Percentiles rank a stretch among this genome's conserved stretches.
Conservation (phyloP, 2,329 filamentous ascomycete species). For the Cercospora canescens region DNA sequence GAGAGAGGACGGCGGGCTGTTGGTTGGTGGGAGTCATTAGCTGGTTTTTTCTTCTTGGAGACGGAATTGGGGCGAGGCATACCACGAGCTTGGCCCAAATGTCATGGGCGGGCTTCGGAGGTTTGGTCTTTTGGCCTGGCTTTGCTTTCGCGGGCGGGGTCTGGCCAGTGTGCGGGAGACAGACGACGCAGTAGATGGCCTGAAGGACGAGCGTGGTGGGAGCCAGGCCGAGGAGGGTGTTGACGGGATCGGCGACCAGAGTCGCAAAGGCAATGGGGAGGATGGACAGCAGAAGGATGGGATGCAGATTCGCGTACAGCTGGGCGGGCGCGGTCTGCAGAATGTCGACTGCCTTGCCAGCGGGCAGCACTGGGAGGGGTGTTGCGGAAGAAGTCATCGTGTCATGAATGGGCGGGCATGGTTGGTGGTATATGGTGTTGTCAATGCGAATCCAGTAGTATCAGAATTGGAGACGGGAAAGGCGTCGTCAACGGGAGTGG, state of each 20-base stretch:
- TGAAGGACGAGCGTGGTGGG: constrained; percentile 66
- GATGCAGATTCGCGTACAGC: constrained; percentile 65
- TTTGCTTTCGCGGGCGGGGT: constrained; percentile 41
- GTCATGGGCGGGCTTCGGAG: constrained; percentile 56
- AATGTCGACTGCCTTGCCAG: constrained; percentile 33
- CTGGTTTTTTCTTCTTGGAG: neutral
- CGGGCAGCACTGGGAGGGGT: neutral
- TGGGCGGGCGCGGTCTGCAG: constrained; percentile 30
- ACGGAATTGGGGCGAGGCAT: constrained; percentile 27
- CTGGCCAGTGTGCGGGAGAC: constrained; percentile 55
- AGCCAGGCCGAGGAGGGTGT: constrained; percentile 61
- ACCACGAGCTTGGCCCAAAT: constrained; percentile 46
- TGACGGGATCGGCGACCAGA: constrained; percentile 69
- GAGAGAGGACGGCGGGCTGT: constrained; percentile 70
- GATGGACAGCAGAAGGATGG: constrained; percentile 64
- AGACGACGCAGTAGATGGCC: constrained; percentile 57
- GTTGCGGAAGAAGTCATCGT: neutral
- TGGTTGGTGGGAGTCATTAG: neutral
- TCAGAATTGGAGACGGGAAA: neutral
- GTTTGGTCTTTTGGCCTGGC: constrained; percentile 43
- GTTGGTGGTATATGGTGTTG: neutral
- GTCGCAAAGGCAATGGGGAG: constrained; percentile 64
- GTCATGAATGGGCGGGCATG: neutral
- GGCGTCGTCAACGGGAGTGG: neutral
- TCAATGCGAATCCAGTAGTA: neutral